These are phyloP conservation scores for Paramecium tetraurelia DNA, from an alignment of 73 alveolate genomes.

Conservation along the genomic window DNA sequence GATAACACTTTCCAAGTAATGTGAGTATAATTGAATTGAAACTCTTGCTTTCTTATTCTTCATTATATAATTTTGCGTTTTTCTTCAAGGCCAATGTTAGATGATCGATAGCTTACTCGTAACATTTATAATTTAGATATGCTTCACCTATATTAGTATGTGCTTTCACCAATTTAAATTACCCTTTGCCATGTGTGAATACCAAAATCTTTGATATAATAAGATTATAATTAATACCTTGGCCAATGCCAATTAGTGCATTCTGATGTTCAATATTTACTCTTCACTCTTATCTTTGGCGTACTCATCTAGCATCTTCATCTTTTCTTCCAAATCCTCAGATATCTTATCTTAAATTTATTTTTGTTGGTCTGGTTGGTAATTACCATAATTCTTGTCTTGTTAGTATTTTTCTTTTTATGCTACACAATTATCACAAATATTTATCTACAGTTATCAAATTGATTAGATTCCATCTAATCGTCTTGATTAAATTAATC, in stretches of 20 bases:
- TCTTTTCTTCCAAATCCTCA: slow-evolving; percentile 83
- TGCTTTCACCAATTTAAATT: slow-evolving; percentile 79
- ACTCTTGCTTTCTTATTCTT: slow-evolving; percentile 77
- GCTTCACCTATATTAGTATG: slow-evolving; percentile 86
- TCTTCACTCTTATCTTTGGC: slow-evolving; percentile 72
- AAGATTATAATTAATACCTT: slow-evolving; percentile 29
- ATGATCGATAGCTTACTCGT: slow-evolving; percentile 90
- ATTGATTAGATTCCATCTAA: neutral
- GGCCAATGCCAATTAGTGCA: slow-evolving; percentile 80
- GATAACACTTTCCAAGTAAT: slow-evolving; percentile 85
- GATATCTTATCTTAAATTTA: slow-evolving; percentile 77
- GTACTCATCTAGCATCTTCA: slow-evolving; percentile 73
- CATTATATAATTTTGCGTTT: slow-evolving; percentile 79
- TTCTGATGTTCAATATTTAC: slow-evolving; percentile 72
- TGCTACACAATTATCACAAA: neutral
- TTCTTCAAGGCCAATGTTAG: slow-evolving; percentile 83
- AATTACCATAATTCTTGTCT: neutral
- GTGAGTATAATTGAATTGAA: slow-evolving; percentile 83
- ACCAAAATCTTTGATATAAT: slow-evolving; percentile 63
- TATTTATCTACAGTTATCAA: neutral
- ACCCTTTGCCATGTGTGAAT: slow-evolving; percentile 77
- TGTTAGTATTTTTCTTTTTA: neutral
- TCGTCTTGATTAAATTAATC: slow-evolving; percentile 30
- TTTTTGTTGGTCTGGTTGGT: slow-evolving; percentile 3
- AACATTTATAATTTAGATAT: slow-evolving; percentile 79